Evolutionary conservation across 2,329 filamentous ascomycete genomes (phyloP), one percentile per base, ranked within the genome.

Genomic region (Fusarium anthophilum): DNA sequence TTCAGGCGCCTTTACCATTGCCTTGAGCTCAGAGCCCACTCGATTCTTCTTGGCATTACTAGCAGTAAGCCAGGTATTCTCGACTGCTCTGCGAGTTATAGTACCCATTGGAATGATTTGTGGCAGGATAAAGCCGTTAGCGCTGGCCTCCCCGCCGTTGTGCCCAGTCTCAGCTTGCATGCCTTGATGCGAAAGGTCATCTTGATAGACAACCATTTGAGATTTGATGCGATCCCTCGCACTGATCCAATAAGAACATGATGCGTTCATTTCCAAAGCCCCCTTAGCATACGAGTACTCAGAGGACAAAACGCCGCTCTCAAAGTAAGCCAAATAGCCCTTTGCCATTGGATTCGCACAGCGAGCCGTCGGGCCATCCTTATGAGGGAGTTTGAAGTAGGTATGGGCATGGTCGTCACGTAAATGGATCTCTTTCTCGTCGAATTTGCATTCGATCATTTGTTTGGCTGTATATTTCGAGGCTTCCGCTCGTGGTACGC

Each of bases 31-130:
- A 0, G 96, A 99, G 1, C 96, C 96, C 8, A 99, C 96, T 11
- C 97, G 92, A 76, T 98, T 98, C 80, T 91, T 91, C 84, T 99
- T 99, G 3, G 97, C 97, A 79, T 99, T 99, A 78, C 95, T 97
- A 4, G 96, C 97, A 8, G 96, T 99, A 53, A 99, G 89, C 96
- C 97, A 99, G 0, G 96, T 99, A 74, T 98, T 98, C 79, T 99
- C 96, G 12, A 99, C 96, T 0, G 96, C 94, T 79, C 96, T 90
- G 58, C 96, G 90, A 6, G 96, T 99, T 72, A 99, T 94, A 12
- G 97, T 99, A 22, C 96, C 96, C 96, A 99, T 99, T 0, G 96
- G 96, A 63, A 99, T 98, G 68, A 99, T 87, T 79, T 99, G 96
- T 2, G 96, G 96, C 26, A 99, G 83, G 70, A 99, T 99, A 78